Percentiles rank a stretch among this genome's conserved stretches.
These are phyloP conservation scores for Cicer cuneatum DNA, from an alignment of 306 rosid genomes.

Conservation along the genomic window DNA sequence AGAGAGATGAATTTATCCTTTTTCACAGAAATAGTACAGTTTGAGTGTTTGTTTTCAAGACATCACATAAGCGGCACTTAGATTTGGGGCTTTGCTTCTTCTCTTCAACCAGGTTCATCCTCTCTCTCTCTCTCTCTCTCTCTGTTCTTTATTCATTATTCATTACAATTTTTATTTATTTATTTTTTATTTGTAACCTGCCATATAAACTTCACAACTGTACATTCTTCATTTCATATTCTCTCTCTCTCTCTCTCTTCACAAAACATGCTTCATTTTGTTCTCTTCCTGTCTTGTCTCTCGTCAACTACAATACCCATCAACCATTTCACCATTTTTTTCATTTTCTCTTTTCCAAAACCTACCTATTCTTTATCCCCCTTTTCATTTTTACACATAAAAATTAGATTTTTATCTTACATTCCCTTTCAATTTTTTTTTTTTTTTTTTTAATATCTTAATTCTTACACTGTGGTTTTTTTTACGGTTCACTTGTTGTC, in stretches of 20 bases:
- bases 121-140: constrained; percentile 8
- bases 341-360: constrained; percentile 48
- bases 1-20: no score
- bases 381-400: constrained; percentile 45
- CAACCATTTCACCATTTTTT: constrained; percentile 68
- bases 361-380: constrained; percentile 31
- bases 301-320: constrained; percentile 57
- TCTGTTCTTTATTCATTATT: constrained; percentile 42
- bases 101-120: constrained; percentile 44
- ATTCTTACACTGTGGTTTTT: constrained; percentile 11
- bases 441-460: constrained; percentile 29
- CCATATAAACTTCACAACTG: neutral
- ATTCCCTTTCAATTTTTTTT: constrained; percentile 46
- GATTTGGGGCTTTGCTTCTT: constrained; percentile 51
- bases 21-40: constrained; percentile 45
- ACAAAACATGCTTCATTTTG: constrained; percentile 77
- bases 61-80: constrained; percentile 47
- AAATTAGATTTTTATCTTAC: constrained; percentile 70
- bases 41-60: constrained; percentile 36
- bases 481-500: constrained; percentile 53
- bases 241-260: constrained; percentile 51
- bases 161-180: neutral
- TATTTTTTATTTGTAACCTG: constrained; percentile 10
- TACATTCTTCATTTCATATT: constrained; percentile 36
- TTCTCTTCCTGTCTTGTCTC: constrained; percentile 53